Conservation (phyloP, 2,329 filamentous ascomycete species). For the Talaromyces sp. region DNA sequence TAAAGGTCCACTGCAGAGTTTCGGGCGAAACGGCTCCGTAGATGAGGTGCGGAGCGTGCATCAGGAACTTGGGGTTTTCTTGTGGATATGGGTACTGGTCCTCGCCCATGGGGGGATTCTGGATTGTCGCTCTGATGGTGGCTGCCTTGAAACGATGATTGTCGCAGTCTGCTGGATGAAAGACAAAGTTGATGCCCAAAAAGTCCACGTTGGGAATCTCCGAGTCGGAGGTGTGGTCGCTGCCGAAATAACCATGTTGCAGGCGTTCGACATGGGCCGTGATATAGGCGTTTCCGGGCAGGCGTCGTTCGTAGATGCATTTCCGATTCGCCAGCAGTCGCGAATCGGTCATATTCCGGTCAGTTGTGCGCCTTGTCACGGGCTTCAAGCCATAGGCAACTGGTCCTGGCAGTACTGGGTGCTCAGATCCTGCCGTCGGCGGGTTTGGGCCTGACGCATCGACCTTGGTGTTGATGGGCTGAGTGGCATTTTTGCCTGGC, state of each 20-base stretch:
- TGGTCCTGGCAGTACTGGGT: not conserved
- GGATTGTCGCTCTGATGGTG: slow-evolving; percentile 38
- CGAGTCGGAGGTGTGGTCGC: slow-evolving; percentile 37
- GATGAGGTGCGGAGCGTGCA: slow-evolving; percentile 48
- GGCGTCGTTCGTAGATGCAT: slow-evolving; percentile 47
- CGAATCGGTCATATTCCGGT: slow-evolving; percentile 35
- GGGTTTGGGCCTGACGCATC: not conserved
- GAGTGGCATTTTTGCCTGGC: not conserved
- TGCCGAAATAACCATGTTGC: slow-evolving; percentile 47
- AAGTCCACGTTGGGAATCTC: slow-evolving; percentile 45
- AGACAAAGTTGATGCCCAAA: slow-evolving; percentile 47
- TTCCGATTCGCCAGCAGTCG: slow-evolving; percentile 34
- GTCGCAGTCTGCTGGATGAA: slow-evolving; percentile 41
- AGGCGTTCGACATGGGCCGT: slow-evolving; percentile 48
- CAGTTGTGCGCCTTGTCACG: slow-evolving; percentile 10
- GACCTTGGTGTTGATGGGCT: not conserved
- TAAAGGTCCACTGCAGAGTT: slow-evolving; percentile 47
- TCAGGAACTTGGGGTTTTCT: slow-evolving; percentile 40
- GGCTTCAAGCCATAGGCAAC: not conserved
- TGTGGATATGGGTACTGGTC: slow-evolving; percentile 13
- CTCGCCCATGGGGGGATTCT: slow-evolving; percentile 16
- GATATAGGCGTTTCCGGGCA: slow-evolving; percentile 46
- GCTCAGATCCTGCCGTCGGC: not conserved
- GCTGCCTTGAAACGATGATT: slow-evolving; percentile 47
- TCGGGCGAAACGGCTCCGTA: slow-evolving; percentile 46